Conservation (phyloP, 208 protist genomes). For the Leishmania braziliensis region DNA sequence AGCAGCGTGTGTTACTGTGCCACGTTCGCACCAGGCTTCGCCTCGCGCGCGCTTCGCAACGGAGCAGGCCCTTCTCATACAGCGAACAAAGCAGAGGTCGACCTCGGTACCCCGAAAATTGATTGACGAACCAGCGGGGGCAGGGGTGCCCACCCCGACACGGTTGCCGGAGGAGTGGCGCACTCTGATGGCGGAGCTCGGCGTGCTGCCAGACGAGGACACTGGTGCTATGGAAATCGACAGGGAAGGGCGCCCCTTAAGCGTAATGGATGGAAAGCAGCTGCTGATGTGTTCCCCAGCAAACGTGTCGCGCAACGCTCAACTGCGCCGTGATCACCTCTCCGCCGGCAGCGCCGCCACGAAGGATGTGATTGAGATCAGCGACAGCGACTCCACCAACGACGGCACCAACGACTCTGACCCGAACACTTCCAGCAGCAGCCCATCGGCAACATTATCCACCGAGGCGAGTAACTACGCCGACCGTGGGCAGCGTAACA, state of each 20-base stretch:
- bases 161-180: conserved; percentile 13
- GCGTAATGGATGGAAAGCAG: background rate
- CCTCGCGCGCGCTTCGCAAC: conserved; percentile 10
- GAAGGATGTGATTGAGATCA: conserved; percentile 24
- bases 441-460: background rate
- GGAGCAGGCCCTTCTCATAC: background rate
- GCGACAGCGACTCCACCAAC: conserved; percentile 11
- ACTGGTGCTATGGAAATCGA: background rate
- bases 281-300: background rate
- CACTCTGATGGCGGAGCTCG: conserved; percentile 7
- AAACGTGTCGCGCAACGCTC: background rate
- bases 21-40: conserved; percentile 3
- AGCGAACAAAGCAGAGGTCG: background rate
- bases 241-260: background rate
- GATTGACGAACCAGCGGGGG: background rate
- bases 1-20: background rate
- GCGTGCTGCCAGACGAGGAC: background rate
- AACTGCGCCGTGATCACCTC: background rate
- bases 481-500: background rate
- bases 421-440: background rate
- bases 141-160: background rate
- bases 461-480: background rate
- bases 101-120: background rate
- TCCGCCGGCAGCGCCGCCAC: background rate
- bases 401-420: background rate